Evolutionary conservation across 805 yeast species (phyloP).

Genomic region (Wickerhamomyces strasburgensis): DNA sequence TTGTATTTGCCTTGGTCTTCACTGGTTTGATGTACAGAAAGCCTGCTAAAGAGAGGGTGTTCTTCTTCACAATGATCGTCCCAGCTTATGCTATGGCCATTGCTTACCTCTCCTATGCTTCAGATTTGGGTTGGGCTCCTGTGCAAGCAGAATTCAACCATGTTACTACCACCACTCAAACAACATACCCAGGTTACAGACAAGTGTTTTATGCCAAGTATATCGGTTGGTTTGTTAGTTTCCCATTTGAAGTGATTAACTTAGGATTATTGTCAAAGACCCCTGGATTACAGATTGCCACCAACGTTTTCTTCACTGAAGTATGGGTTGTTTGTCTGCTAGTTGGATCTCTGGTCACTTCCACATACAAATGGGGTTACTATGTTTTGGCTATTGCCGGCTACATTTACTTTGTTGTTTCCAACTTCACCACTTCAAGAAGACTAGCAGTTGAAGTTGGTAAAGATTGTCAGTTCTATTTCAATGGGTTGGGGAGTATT

Average conservation of each 20-base stretch:
- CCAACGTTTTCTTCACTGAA: slow-evolving; percentile 21
- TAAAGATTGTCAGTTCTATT: slow-evolving; percentile 23
- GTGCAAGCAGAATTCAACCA: slow-evolving; percentile 42
- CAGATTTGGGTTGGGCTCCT: slow-evolving; percentile 51
- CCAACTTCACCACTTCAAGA: slow-evolving; percentile 10
- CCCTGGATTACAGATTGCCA: slow-evolving; percentile 39
- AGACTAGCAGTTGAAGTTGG: slow-evolving; percentile 5
- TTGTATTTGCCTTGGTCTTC: slow-evolving; percentile 29
- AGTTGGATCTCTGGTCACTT: slow-evolving; percentile 48
- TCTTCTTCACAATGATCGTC: slow-evolving; percentile 36
- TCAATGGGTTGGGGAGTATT: slow-evolving; percentile 31
- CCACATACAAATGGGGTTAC: slow-evolving; percentile 67
- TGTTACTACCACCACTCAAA: slow-evolving; percentile 40
- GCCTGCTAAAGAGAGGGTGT: slow-evolving; percentile 26
- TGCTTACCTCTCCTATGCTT: slow-evolving; percentile 51
- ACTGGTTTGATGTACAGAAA: slow-evolving; percentile 18
- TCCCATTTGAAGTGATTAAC: slow-evolving; percentile 23
- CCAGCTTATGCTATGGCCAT: slow-evolving; percentile 37
- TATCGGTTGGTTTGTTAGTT: slow-evolving; percentile 52
- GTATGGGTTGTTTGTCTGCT: slow-evolving; percentile 38
- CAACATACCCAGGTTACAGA: slow-evolving; percentile 33
- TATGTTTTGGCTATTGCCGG: slow-evolving; percentile 36
- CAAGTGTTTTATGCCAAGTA: slow-evolving; percentile 52
- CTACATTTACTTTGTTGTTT: slow-evolving; percentile 23
- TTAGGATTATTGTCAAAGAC: slow-evolving; percentile 34